phyloP scores from a whole-genome alignment of 805 yeast species.

The Nakazawaea laoshanensis region DNA sequence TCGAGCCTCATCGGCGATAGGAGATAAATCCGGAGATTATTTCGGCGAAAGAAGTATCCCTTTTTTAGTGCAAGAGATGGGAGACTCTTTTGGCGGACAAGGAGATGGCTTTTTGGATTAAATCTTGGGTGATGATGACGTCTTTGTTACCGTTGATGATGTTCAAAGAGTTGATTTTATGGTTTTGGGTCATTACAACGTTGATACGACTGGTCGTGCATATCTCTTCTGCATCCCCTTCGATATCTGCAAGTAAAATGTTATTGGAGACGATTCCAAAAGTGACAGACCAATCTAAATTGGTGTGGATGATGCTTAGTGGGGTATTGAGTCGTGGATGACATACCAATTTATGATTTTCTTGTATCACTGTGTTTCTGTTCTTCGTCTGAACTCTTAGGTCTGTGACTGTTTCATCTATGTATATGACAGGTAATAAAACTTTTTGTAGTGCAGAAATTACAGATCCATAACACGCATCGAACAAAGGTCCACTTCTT shows the following conservation, averaged over 20 bases:
- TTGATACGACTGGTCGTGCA: conserved; percentile 46
- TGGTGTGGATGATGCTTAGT: conserved; percentile 29
- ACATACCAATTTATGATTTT: conserved; percentile 46
- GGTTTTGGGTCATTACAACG: conserved; percentile 23
- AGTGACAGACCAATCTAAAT: conserved; percentile 37
- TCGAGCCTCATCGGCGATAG: too few relatives aligned
- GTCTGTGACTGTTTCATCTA: conserved; percentile 53
- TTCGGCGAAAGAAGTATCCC: too few relatives aligned
- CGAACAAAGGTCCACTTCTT: conserved; percentile 76
- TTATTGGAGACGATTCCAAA: conserved; percentile 49
- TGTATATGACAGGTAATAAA: conserved; percentile 57
- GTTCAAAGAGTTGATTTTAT: conserved; percentile 1
- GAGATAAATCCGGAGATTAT: too few relatives aligned
- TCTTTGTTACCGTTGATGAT: conserved; percentile 38
- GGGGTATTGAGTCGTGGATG: conserved; percentile 33
- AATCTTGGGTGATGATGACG: conserved; percentile 35
- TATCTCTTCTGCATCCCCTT: conserved; percentile 78
- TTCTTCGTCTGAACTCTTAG: conserved; percentile 43
- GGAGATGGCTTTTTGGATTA: conserved; percentile 36
- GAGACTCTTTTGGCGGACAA: conserved; percentile 40
- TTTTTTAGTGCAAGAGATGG: conserved; percentile 19
- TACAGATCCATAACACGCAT: conserved; percentile 64
- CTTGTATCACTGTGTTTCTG: conserved; percentile 37
- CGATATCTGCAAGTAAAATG: conserved; percentile 61
- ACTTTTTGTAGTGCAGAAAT: conserved; percentile 52